Percentiles rank a stretch among this genome's conserved stretches.
These are phyloP conservation scores for Tagetes patula DNA, from an alignment of 129 eudicot genomes.

Conservation along the genomic window DNA sequence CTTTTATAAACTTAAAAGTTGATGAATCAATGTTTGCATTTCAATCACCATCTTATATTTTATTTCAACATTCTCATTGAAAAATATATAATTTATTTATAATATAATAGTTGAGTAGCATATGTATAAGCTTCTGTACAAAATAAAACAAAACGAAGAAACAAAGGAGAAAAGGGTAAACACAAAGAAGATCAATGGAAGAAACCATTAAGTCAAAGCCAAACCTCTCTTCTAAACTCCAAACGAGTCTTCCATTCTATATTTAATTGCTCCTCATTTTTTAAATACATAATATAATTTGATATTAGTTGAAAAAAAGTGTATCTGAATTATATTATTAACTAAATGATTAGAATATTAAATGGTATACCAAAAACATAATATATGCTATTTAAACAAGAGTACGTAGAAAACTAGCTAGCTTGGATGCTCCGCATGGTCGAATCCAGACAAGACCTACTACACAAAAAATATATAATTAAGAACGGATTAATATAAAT, in stretches of 20 bases:
- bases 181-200: slow-evolving; percentile 43
- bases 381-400: neutral
- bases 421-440: neutral
- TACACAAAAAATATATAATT: neutral
- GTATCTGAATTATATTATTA: neutral
- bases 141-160: slow-evolving; percentile 42
- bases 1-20: too few relatives aligned
- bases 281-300: neutral
- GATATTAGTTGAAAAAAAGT: neutral
- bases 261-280: slow-evolving; percentile 9
- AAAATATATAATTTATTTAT: too few relatives aligned
- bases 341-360: neutral
- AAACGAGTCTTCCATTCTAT: slow-evolving; percentile 28
- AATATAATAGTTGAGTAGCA: slow-evolving; percentile 19
- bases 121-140: slow-evolving; percentile 23
- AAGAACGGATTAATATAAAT: too few relatives aligned
- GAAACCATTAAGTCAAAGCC: slow-evolving; percentile 44
- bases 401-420: neutral
- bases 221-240: slow-evolving; percentile 38
- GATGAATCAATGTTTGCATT: too few relatives aligned
- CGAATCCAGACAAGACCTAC: neutral
- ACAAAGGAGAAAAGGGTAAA: slow-evolving; percentile 46
- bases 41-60: too few relatives aligned
- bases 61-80: too few relatives aligned
- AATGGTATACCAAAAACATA: neutral